Evolutionary conservation across 2,329 filamentous ascomycete genomes (phyloP), one percentile per base, ranked within the genome.

Genomic region (Venturia oleaginea): DNA sequence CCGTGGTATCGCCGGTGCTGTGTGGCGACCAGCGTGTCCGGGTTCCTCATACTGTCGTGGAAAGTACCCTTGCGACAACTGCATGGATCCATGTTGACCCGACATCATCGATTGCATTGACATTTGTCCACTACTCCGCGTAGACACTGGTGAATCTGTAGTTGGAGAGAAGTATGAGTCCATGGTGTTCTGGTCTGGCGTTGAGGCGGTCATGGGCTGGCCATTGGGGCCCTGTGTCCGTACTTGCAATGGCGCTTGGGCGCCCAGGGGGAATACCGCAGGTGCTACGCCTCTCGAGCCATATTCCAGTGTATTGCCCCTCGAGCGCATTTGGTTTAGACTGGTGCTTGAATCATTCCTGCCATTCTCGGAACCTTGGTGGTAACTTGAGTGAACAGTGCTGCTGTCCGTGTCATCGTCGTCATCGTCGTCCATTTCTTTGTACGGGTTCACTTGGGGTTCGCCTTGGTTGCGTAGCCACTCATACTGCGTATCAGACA

Each of bases 141-240:
- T 88, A 17, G 88, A 91, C 54, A 86, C 86, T 11, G 90, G 90
- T 0, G 90, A 91, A 64, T 97, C 92, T 40, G 83, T 84, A 2
- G 88, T 83, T 0, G 94, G 94, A 0, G 93, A 97, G 76, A 99
- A 99, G 76, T 97, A 97, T 3, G 92, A 97, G 65, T 92, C 91
- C 62, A 68, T 65, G 38, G 17, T 46, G 11, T 40, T 64, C n/a
- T 81, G 84, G 42, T 79, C 80, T 1, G 90, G 88, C 17, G 89
- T 90, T 62, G 78, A 75, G 64, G 74, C 76, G 66, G 71, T 64
- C 70, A 71, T 73, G n/a, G 81, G 72, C 68, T 84, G 79, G 70
- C 37, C 34, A 11, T 38, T 40, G 8, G 22, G 54, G 10, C 19
- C 19, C 11, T 85, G 81, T 22, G 81, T 83, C 70, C 93, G 89